Percentiles rank a stretch among this genome's conserved stretches.
phyloP scores from a whole-genome alignment of 2,329 filamentous ascomycete species.

The Colletotrichum sp. region DNA sequence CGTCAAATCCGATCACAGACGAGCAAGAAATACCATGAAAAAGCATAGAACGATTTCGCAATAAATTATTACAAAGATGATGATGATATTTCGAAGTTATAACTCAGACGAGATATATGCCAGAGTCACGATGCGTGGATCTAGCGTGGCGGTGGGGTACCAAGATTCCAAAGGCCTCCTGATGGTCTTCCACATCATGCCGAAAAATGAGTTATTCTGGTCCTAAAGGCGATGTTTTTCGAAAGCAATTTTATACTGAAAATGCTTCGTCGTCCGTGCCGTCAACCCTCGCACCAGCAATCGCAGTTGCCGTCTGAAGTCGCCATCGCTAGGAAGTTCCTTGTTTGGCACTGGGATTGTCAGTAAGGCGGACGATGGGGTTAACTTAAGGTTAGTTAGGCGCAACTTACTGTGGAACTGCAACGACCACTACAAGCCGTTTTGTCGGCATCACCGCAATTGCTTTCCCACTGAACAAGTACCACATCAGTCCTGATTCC shows the following conservation, averaged over 20 bases:
- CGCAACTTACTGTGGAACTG: neutral
- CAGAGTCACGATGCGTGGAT: neutral
- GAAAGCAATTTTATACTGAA: neutral
- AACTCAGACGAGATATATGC: neutral
- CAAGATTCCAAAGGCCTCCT: neutral
- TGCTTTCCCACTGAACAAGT: neutral
- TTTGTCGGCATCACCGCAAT: neutral
- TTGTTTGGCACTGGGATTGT: neutral
- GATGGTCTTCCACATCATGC: neutral
- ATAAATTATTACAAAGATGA: neutral
- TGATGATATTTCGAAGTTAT: neutral
- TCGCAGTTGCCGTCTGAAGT: neutral
- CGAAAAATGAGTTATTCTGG: neutral
- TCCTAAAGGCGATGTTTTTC: neutral
- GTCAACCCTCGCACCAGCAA: neutral
- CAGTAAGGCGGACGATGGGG: neutral
- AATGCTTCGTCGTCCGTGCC: neutral
- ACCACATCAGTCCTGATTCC: neutral
- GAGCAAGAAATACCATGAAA: neutral
- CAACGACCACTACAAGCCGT: neutral
- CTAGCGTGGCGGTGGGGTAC: neutral
- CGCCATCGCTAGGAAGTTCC: neutral
- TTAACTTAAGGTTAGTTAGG: fast-evolving
- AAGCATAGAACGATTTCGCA: neutral
- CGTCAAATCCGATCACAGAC: neutral